Evolutionary conservation across 2,329 filamentous ascomycete species (phyloP).

Genomic region (Amesomyces nigricolor): DNA sequence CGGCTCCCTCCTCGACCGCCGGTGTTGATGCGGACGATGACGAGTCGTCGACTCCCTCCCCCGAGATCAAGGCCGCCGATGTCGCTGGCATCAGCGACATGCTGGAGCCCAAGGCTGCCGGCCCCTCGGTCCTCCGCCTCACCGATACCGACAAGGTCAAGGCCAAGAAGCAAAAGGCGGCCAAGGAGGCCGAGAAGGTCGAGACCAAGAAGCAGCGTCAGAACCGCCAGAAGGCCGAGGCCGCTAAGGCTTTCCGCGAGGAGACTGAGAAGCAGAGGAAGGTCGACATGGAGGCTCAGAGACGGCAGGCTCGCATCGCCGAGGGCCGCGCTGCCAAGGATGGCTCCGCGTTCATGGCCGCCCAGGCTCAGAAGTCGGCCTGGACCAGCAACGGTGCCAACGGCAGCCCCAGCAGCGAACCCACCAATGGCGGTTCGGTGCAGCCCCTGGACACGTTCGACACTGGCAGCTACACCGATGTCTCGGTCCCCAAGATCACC

Average conservation of each 20-base stretch:
- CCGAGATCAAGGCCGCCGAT: constrained; percentile 51
- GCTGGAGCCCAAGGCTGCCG: constrained; percentile 63
- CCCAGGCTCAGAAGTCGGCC: constrained; percentile 33
- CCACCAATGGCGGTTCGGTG: constrained; percentile 34
- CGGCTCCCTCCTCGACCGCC: constrained; percentile 62
- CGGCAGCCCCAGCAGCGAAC: constrained; percentile 32
- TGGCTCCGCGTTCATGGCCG: constrained; percentile 55
- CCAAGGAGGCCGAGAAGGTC: constrained; percentile 55
- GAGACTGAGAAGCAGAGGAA: constrained; percentile 76
- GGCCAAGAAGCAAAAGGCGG: constrained; percentile 53
- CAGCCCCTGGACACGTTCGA: constrained; percentile 57
- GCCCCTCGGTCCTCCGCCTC: constrained; percentile 71
- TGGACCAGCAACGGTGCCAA: constrained; percentile 39
- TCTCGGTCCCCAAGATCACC: constrained; percentile 20
- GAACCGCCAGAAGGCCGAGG: constrained; percentile 83
- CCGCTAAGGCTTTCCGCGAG: constrained; percentile 66
- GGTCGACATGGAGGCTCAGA: constrained; percentile 72
- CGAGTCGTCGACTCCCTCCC: constrained; percentile 63
- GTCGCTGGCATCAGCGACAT: constrained; percentile 79
- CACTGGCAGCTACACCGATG: constrained; percentile 32
- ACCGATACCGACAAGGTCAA: constrained; percentile 56
- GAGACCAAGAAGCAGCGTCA: constrained; percentile 96
- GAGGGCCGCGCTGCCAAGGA: constrained; percentile 82
- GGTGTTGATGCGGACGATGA: constrained; percentile 78
- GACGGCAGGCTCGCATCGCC: constrained; percentile 71